Conservation (phyloP, 2,329 filamentous ascomycete genomes). For the Botryotinia convoluta region DNA sequence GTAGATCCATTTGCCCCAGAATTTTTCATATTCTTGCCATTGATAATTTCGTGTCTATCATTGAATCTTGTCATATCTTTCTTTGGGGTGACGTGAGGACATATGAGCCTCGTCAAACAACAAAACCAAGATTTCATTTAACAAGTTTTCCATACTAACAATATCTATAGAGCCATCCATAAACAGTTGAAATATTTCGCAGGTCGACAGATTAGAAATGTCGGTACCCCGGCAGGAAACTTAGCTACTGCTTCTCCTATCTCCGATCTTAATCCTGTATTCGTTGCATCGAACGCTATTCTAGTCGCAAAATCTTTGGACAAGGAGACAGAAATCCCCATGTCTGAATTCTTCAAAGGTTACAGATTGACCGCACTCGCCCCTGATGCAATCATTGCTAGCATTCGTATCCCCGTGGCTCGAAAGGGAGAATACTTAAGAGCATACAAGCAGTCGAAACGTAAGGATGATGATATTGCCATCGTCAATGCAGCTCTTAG, state of each 20-base stretch:
- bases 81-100: background rate
- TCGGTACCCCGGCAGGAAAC: slow-evolving; percentile 95
- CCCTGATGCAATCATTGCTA: slow-evolving; percentile 78
- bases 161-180: slow-evolving; percentile 61
- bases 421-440: slow-evolving; percentile 79
- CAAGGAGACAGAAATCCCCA: slow-evolving; percentile 79
- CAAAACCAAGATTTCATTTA: background rate
- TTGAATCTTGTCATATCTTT: background rate
- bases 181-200: slow-evolving; percentile 96
- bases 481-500: slow-evolving; percentile 89
- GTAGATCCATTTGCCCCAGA: background rate
- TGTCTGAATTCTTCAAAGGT: slow-evolving; percentile 88
- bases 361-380: slow-evolving; percentile 83
- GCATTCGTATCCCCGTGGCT: slow-evolving; percentile 79
- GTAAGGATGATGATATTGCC: slow-evolving; percentile 97
- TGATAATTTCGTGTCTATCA: background rate
- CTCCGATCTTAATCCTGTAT: slow-evolving; percentile 90
- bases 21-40: no score
- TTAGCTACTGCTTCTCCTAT: slow-evolving; percentile 93
- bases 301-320: slow-evolving; percentile 75
- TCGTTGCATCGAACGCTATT: slow-evolving; percentile 81
- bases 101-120: background rate
- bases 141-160: background rate
- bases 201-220: slow-evolving; percentile 91
- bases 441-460: slow-evolving; percentile 93